Evolutionary conservation across 1,139 yeast species (phyloP), one percentile per base, ranked within the genome.

Genomic region (Taphrina deformans): DNA sequence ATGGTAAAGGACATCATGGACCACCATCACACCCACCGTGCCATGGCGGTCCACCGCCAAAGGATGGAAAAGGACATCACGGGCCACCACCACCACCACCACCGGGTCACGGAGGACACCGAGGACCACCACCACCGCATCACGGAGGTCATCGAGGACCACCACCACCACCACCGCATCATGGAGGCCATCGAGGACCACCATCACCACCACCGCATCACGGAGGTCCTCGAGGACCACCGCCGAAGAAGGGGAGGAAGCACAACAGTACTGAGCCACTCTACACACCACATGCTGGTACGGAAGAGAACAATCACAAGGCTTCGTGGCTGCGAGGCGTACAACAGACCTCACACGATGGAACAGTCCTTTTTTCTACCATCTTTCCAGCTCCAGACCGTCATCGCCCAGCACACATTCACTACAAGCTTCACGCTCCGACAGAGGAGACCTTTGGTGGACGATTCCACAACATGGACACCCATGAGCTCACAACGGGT

Each of bases 31-130:
- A 44, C 48, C 48, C 18, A 10, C 27, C 27, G 12, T 24, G 48
- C 1, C 48, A 12, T 6, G n/a, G 21, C 27, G 48, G 27, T 9
- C 48, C 48, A 21, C 48, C 48, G 2, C 48, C 48, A 5, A 48
- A 48, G 53, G 53, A 48, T 26, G 55, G 55, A 14, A 33, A 51
- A 31, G 35, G 35, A 18, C 53, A 48, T 48, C 40, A 51, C 24
- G 21, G 29, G 21, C 16, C n/a, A 24, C 35, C 53, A 29, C 35
- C 16, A 12, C 29, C 29, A 24, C 50, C 50, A 12, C n/a, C n/a
- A n/a, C n/a, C n/a, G n/a, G 21, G n/a, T 12, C 26, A 45, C 18
- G 50, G 50, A 45, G 29, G 29, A 12, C 50, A 18, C n/a, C 50
- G 18, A 5, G 50, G 50, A 12, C 50, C 50, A 12, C 50, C 50